Evolutionary conservation across 2,329 filamentous ascomycete genomes (phyloP).

Genomic region (Trichoderma oligosporum): DNA sequence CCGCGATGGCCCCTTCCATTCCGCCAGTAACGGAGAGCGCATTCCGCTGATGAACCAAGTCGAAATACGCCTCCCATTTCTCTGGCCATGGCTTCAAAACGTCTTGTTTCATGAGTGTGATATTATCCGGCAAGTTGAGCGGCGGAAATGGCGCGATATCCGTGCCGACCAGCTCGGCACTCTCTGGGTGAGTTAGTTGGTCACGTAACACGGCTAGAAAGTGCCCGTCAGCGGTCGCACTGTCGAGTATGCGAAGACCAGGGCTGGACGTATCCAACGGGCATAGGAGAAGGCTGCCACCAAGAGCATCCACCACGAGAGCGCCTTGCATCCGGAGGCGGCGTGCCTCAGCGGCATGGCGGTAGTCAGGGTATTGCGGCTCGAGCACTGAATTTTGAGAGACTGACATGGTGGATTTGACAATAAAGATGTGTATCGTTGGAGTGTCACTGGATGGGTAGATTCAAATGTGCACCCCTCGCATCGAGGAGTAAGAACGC

Average conservation of each 20-base stretch:
- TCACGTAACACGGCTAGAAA: neutral
- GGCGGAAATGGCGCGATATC: neutral
- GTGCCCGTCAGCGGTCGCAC: neutral
- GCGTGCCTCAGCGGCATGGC: neutral
- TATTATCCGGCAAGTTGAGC: neutral
- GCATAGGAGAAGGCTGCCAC: neutral
- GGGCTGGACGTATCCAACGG: neutral
- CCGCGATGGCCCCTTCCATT: neutral
- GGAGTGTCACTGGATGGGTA: too few relatives aligned
- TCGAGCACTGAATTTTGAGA: too few relatives aligned
- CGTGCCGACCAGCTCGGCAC: neutral
- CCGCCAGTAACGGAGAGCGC: neutral
- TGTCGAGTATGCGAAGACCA: neutral
- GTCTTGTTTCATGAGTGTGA: neutral
- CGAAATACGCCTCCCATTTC: neutral
- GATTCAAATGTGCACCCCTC: too few relatives aligned
- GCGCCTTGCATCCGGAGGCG: neutral
- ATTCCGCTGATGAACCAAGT: neutral
- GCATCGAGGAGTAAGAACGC: too few relatives aligned
- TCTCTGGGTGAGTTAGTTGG: neutral
- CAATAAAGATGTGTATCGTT: too few relatives aligned
- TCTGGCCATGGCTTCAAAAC: neutral
- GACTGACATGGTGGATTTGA: too few relatives aligned
- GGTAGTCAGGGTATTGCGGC: neutral
- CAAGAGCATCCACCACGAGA: neutral